These are phyloP conservation scores for Corynascus novoguineensis DNA, from an alignment of 495 filamentous ascomycete genomes.

Conservation along the genomic window DNA sequence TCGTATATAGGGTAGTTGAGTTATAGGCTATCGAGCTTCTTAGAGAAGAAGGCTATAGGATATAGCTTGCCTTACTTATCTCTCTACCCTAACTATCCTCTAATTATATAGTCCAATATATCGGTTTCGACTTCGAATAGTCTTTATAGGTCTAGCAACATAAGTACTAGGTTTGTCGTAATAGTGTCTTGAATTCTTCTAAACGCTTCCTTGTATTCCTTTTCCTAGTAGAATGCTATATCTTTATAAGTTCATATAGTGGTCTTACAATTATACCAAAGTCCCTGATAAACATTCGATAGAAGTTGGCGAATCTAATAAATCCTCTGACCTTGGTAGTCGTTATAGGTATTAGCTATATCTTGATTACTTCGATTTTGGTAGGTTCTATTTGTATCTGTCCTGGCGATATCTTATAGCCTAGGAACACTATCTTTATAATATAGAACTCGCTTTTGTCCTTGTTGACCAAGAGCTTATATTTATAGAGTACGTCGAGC, in stretches of 20 bases:
- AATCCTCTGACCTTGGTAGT: neutral
- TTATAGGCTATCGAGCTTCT: too few relatives aligned
- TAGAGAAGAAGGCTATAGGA: too few relatives aligned
- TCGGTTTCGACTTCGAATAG: too few relatives aligned
- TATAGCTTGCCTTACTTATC: too few relatives aligned
- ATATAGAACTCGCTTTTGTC: slow-evolving; percentile 7
- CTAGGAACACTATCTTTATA: neutral
- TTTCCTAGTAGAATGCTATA: neutral
- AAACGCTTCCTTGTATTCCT: neutral
- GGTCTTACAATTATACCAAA: slow-evolving; percentile 1
- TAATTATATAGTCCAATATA: too few relatives aligned
- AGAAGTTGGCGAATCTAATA: neutral
- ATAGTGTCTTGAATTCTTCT: neutral
- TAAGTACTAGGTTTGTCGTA: too few relatives aligned
- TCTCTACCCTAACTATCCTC: too few relatives aligned
- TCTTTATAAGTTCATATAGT: slow-evolving; percentile 2
- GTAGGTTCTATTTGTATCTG: neutral
- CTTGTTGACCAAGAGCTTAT: slow-evolving; percentile 3
- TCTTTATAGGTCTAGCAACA: too few relatives aligned
- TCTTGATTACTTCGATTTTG: neutral
- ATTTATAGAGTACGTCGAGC: neutral
- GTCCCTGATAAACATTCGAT: slow-evolving; percentile 6
- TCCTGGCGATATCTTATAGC: neutral
- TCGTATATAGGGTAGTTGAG: too few relatives aligned
- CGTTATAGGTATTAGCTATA: neutral